A percentile compares a stretch with the other conserved stretches of the same genome.
Evolutionary conservation across 148 eudicot genomes (phyloP).

Genomic region (Rhododendron vialii): DNA sequence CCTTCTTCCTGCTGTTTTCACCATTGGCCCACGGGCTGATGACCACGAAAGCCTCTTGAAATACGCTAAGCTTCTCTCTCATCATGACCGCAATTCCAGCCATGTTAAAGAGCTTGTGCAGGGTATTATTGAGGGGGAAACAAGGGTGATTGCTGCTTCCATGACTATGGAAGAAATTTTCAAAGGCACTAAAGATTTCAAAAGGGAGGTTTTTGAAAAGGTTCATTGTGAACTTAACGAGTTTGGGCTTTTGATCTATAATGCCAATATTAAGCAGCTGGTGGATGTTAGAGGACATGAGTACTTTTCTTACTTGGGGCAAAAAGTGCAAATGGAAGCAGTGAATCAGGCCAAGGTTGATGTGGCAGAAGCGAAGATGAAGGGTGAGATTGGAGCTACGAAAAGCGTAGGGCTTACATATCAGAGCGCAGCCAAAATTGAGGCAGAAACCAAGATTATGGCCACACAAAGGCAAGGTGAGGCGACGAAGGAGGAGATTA

Average conservation of each 20-base stretch:
- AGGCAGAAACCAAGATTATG: no score
- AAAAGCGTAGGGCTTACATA: neutral
- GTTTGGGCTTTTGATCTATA: slow-evolving; percentile 9
- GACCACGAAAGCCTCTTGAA: neutral
- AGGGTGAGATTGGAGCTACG: slow-evolving; percentile 24
- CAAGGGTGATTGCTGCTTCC: neutral
- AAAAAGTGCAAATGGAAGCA: slow-evolving; percentile 4
- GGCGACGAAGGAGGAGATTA: no score
- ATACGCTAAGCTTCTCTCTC: neutral
- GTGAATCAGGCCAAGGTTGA: slow-evolving; percentile 20
- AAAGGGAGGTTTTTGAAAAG: neutral
- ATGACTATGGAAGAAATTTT: slow-evolving; percentile 11
- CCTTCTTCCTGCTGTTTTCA: slow-evolving; percentile 6
- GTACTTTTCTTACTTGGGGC: slow-evolving; percentile 6
- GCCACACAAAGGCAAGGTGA: no score
- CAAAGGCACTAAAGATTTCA: slow-evolving; percentile 1
- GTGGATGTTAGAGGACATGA: slow-evolving; percentile 1
- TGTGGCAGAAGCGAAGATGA: slow-evolving; percentile 23
- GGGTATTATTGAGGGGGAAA: neutral
- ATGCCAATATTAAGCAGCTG: neutral
- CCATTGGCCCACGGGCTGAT: neutral
- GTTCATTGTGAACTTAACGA: slow-evolving; percentile 2
- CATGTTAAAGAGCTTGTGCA: slow-evolving; percentile 1
- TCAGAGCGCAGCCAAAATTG: no score
- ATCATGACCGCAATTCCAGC: neutral